A percentile compares a stretch with the other conserved stretches of the same genome.
Conservation (phyloP, 345 rosid species). For the Noccaea caerulescens region DNA sequence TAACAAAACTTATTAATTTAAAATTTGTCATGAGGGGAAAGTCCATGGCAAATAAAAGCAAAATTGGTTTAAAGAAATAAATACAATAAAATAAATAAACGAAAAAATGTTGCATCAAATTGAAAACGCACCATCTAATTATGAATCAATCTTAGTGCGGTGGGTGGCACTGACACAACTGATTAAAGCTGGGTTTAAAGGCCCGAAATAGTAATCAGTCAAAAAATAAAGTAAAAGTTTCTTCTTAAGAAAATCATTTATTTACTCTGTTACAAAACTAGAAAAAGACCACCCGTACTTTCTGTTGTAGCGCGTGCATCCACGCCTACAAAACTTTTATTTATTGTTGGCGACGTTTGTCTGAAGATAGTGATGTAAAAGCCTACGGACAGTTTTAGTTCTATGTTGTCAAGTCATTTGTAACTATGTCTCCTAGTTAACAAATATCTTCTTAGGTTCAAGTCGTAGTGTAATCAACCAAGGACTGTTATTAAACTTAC, state of each 20-base stretch:
- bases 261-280: conserved; percentile 1
- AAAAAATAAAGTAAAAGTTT: conserved; percentile 30
- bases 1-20: no score
- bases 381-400: conserved; percentile 38
- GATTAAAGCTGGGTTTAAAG: conserved; percentile 54
- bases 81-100: background rate
- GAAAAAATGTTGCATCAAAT: background rate
- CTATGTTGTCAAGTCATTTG: conserved; percentile 37
- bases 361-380: conserved; percentile 33
- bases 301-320: conserved; percentile 23
- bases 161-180: conserved; percentile 68
- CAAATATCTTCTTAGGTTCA: background rate
- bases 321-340: background rate
- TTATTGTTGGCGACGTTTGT: conserved; percentile 7
- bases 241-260: conserved; percentile 30
- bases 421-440: conserved; percentile 28
- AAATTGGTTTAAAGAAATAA: conserved; percentile 10
- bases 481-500: background rate
- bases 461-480: background rate
- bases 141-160: conserved; percentile 82
- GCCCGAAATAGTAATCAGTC: conserved; percentile 48
- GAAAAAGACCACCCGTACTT: background rate
- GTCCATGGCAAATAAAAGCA: conserved; percentile 12
- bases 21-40: background rate
- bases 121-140: conserved; percentile 46